Conservation (phyloP, 768 basidiomycete species). For the Boletellus sp. region DNA sequence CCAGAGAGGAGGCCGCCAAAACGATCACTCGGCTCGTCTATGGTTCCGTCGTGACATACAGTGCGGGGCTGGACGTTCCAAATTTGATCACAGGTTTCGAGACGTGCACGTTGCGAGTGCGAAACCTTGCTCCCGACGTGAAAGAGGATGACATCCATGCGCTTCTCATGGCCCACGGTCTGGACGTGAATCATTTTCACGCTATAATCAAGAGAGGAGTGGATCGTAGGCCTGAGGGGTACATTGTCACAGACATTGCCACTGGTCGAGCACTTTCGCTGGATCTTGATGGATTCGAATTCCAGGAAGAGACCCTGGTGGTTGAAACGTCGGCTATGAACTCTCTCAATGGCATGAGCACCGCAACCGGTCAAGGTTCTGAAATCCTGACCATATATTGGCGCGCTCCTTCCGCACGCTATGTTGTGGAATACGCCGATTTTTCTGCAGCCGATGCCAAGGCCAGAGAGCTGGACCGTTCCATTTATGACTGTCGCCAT, state of each 20-base stretch:
- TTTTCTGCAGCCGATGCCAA: conserved; percentile 25
- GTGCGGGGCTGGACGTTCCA: conserved; percentile 46
- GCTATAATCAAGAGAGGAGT: conserved; percentile 30
- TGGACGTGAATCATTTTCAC: conserved; percentile 33
- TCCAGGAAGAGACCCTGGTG: conserved; percentile 39
- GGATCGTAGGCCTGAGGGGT: conserved; percentile 36
- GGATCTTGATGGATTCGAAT: conserved; percentile 47
- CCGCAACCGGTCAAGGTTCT: conserved; percentile 27
- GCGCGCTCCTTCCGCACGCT: conserved; percentile 44
- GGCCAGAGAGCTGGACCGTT: conserved; percentile 36
- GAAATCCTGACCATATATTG: conserved; percentile 50
- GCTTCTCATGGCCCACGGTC: conserved; percentile 43
- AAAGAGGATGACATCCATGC: conserved; percentile 38
- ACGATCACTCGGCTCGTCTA: conserved; percentile 43
- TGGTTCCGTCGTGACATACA: conserved; percentile 47
- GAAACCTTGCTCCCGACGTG: conserved; percentile 41
- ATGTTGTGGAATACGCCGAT: conserved; percentile 42
- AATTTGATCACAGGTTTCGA: conserved; percentile 50
- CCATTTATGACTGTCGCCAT: conserved; percentile 37
- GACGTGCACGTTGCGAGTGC: conserved; percentile 44
- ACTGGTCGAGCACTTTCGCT: conserved; percentile 39
- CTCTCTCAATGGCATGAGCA: conserved; percentile 41
- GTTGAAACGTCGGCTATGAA: conserved; percentile 43
- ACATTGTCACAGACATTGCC: conserved; percentile 41
- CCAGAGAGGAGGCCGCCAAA: conserved; percentile 39